Conservation (phyloP, 1,284 basidiomycete species). For the Puccinia novopanici region DNA sequence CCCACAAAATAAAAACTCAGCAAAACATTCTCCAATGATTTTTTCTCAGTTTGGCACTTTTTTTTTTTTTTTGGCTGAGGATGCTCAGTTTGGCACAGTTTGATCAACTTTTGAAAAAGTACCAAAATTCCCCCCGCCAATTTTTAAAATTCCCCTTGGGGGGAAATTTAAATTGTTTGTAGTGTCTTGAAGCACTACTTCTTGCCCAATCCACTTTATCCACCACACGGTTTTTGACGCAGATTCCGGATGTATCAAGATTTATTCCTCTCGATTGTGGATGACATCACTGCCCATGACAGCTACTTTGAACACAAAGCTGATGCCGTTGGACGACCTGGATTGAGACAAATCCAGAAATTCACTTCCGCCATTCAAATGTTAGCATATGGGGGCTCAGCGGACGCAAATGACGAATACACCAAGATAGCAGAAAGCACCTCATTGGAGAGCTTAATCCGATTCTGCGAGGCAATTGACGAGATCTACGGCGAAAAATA, state of each 20-base stretch:
- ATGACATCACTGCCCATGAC: background rate
- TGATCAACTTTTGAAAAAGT: no score
- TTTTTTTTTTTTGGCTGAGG: no score
- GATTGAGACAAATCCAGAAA: background rate
- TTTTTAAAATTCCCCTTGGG: no score
- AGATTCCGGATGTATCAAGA: background rate
- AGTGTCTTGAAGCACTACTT: background rate
- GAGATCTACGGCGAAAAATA: background rate
- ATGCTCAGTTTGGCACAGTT: no score
- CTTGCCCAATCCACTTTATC: background rate
- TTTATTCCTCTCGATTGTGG: background rate
- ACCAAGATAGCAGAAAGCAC: background rate
- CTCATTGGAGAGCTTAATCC: background rate
- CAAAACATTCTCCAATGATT: no score
- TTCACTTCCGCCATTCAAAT: background rate
- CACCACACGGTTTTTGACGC: background rate
- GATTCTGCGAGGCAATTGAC: background rate
- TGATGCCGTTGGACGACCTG: background rate
- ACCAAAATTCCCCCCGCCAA: no score
- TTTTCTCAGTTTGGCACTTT: no score
- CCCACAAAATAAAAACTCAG: no score
- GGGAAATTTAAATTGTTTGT: no score
- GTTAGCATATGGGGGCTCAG: background rate
- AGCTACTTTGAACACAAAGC: background rate
- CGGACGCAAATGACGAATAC: constrained; percentile 1